Evolutionary conservation across 2,329 filamentous ascomycete species (phyloP).

Genomic region (Fusarium veterinarium): DNA sequence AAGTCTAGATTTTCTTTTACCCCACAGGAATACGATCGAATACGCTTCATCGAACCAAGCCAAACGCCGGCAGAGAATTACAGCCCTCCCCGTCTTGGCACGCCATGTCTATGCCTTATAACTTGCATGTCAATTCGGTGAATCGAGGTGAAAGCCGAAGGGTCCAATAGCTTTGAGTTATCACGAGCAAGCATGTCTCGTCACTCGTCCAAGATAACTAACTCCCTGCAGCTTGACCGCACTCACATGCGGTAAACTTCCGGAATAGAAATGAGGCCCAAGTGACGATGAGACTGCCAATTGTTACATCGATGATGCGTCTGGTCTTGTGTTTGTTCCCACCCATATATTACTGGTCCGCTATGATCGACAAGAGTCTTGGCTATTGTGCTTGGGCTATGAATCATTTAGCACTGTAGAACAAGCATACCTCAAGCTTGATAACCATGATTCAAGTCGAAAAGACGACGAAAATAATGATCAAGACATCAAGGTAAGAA

Average conservation of each 20-base stretch:
- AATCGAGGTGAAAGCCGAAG: constrained; percentile 28
- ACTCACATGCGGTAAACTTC: constrained; percentile 19
- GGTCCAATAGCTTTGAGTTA: not conserved
- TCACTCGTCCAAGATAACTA: not conserved
- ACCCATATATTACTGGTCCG: not conserved
- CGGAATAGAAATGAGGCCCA: constrained; percentile 6
- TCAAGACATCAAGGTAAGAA: not conserved
- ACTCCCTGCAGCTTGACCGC: not conserved
- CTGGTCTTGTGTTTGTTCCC: constrained; percentile 1
- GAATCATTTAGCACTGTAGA: not conserved
- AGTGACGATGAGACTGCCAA: constrained; percentile 12
- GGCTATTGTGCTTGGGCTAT: not conserved
- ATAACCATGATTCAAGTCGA: not conserved
- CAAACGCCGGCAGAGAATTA: constrained; percentile 10
- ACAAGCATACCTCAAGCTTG: too few relatives aligned
- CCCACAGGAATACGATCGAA: constrained; percentile 13
- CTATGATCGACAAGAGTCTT: constrained; percentile 6
- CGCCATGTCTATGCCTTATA: constrained; percentile 1
- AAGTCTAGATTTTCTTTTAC: constrained; percentile 2
- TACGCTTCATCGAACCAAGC: constrained; percentile 14
- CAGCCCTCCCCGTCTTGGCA: constrained; percentile 21
- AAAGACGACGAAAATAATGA: not conserved
- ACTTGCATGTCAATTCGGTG: constrained; percentile 16
- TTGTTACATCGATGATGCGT: constrained; percentile 5
- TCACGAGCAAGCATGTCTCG: not conserved